Percentiles rank a stretch among this genome's conserved stretches.
phyloP scores from a whole-genome alignment of 441 rosid species.

The Aleurites moluccanus region DNA sequence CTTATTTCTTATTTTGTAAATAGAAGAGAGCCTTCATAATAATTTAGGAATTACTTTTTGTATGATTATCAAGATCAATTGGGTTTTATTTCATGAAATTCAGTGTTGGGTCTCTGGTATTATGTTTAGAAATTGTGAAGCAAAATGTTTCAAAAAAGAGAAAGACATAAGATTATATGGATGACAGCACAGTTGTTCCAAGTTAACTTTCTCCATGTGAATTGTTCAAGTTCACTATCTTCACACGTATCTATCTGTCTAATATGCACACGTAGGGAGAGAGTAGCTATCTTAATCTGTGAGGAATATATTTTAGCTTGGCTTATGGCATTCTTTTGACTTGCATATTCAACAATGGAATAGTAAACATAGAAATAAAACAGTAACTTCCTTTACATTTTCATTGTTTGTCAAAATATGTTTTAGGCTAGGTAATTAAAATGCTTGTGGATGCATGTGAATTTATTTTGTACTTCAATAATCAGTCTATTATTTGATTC shows the following conservation, averaged over 20 bases:
- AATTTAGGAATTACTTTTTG: background rate
- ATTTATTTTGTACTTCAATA: background rate
- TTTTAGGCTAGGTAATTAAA: background rate
- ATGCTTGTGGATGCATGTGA: background rate
- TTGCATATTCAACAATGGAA: background rate
- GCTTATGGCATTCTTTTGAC: background rate
- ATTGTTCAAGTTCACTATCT: background rate
- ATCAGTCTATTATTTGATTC: background rate
- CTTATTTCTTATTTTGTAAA: background rate
- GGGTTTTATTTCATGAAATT: background rate
- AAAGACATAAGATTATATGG: background rate
- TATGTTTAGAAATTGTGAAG: background rate
- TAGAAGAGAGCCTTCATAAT: slow-evolving; percentile 2
- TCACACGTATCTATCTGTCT: background rate
- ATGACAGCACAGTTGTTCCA: background rate
- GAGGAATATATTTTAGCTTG: background rate
- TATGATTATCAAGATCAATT: background rate
- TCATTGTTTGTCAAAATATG: background rate
- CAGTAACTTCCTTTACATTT: background rate
- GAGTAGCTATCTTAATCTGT: background rate
- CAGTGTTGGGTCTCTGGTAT: background rate
- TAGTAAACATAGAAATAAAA: background rate
- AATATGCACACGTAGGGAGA: too few relatives aligned
- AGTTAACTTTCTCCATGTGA: background rate
- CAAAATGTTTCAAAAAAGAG: background rate